Evolutionary conservation across 768 basidiomycete genomes (phyloP).

Genomic region (Fistulinella prunicolor): DNA sequence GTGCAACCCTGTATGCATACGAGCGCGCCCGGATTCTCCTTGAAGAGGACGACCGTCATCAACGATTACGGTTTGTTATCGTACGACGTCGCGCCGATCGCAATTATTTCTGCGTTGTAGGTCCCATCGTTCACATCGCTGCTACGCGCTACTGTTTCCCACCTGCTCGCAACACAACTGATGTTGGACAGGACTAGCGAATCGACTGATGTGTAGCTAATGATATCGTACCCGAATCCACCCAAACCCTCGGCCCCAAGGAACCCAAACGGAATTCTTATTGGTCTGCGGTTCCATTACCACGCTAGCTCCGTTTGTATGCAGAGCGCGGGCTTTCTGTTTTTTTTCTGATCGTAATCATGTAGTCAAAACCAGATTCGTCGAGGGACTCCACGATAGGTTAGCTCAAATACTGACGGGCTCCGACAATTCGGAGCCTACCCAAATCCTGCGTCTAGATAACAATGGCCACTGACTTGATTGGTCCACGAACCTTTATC

Average conservation of each 20-base stretch:
- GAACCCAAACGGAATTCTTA: constrained; percentile 7
- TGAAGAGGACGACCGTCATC: not conserved
- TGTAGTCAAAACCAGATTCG: constrained; percentile 23
- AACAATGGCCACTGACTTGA: constrained; percentile 3
- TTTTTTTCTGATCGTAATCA: constrained; percentile 15
- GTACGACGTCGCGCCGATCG: not conserved
- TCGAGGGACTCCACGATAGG: constrained; percentile 14
- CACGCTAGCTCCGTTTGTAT: constrained; percentile 25
- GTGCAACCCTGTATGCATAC: too few species aligned
- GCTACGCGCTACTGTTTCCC: constrained; percentile 6
- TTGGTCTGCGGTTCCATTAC: constrained; percentile 18
- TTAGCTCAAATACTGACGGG: constrained; percentile 1
- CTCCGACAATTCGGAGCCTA: constrained; percentile 4
- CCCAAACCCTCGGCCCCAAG: constrained; percentile 29
- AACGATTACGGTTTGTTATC: not conserved
- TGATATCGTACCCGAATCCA: constrained; percentile 11
- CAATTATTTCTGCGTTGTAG: too few species aligned
- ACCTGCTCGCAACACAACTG: not conserved
- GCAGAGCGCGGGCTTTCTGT: not conserved
- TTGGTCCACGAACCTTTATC: constrained; percentile 16
- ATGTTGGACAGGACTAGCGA: not conserved
- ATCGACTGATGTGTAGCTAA: constrained; percentile 2
- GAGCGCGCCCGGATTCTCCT: not conserved
- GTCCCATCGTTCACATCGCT: too few species aligned
- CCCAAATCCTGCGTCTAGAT: not conserved